phyloP scores from a whole-genome alignment of 208 protist genomes.

The Trypanosomatidae sp. region DNA sequence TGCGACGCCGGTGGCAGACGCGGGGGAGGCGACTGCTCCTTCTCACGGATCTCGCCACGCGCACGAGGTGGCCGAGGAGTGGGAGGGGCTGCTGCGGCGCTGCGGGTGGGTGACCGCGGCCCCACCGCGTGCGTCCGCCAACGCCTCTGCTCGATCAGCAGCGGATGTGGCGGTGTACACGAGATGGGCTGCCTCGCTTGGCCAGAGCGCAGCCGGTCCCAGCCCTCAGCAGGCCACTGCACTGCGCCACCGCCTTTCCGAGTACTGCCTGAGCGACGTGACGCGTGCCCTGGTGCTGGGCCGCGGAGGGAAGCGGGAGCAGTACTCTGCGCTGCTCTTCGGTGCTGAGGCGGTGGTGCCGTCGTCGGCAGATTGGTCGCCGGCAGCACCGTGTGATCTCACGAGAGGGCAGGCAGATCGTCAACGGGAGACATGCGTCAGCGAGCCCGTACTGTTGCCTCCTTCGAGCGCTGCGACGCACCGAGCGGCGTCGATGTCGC shows the following conservation, averaged over 20 bases:
- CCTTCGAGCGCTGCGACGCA: not conserved
- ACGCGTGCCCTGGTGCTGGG: constrained; percentile 26
- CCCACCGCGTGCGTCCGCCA: not conserved
- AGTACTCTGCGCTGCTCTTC: constrained; percentile 14
- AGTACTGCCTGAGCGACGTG: constrained; percentile 19
- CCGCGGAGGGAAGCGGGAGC: constrained; percentile 13
- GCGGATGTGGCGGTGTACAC: too few species aligned
- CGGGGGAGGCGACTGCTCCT: not conserved
- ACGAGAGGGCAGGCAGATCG: not conserved
- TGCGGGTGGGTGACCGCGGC: constrained; percentile 29
- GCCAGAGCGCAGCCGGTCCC: not conserved
- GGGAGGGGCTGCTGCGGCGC: constrained; percentile 19
- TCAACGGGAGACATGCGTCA: not conserved
- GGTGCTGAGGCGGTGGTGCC: constrained; percentile 7
- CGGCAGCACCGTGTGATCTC: not conserved
- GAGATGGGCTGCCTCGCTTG: constrained; percentile 16
- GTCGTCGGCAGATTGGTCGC: too few species aligned
- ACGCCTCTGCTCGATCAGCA: not conserved
- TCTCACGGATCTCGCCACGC: constrained; percentile 16
- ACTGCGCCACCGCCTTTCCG: constrained; percentile 19
- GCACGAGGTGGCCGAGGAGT: constrained; percentile 22
- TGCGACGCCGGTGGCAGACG: not conserved
- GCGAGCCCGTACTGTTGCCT: not conserved
- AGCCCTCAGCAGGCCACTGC: constrained; percentile 17
- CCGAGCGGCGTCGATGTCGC: not conserved